Percentiles rank a stretch among this genome's conserved stretches.
These are phyloP conservation scores for Harringtonia aguacate DNA, from an alignment of 2,329 filamentous ascomycete genomes.

Conservation along the genomic window DNA sequence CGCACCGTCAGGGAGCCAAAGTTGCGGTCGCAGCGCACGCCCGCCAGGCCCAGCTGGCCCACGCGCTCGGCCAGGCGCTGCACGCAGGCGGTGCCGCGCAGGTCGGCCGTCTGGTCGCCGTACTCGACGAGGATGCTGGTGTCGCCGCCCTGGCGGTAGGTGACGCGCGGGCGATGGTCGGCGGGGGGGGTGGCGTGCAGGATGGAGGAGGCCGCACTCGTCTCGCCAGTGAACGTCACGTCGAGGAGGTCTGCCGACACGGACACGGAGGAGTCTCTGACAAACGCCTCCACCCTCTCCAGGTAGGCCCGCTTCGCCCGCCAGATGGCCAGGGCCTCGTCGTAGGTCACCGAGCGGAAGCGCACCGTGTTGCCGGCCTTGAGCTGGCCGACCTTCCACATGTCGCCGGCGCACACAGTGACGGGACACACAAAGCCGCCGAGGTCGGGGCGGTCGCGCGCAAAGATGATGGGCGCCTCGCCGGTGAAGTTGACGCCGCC, in stretches of 20 bases:
- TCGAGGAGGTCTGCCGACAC: no score
- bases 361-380: conserved; percentile 16
- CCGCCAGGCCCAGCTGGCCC: no score
- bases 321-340: not conserved
- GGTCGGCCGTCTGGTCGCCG: not conserved
- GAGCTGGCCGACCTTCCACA: conserved; percentile 26
- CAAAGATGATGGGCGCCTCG: conserved; percentile 23
- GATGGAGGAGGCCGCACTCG: not conserved
- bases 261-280: no score
- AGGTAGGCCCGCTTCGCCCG: not conserved
- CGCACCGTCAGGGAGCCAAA: no score
- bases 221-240: no score
- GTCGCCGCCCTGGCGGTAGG: not conserved
- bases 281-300: no score
- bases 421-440: conserved; percentile 21
- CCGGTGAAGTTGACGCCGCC: conserved; percentile 32
- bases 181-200: not conserved
- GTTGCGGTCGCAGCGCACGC: no score
- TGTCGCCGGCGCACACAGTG: conserved; percentile 20
- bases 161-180: not conserved
- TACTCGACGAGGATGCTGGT: not conserved
- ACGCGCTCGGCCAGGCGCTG: not conserved
- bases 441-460: conserved; percentile 20
- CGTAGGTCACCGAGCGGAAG: not conserved
- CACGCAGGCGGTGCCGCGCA: not conserved